Evolutionary conservation across 2,329 filamentous ascomycete species (phyloP), one percentile per base, ranked within the genome.

Genomic region (Hypoxylon sp.): DNA sequence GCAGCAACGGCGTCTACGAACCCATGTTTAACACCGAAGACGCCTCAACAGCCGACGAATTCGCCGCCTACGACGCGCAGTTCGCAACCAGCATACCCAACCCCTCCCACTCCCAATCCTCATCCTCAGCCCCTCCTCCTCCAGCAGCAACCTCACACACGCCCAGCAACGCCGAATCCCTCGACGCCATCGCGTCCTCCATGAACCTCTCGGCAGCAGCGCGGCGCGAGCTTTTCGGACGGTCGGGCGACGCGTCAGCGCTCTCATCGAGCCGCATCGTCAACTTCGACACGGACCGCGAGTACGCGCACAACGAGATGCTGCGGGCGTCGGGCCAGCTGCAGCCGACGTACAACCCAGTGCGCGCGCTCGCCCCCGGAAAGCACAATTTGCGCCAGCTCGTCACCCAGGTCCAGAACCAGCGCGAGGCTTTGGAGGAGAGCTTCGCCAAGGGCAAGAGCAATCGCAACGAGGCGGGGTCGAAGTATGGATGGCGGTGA

Each of bases 321-420:
- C 78, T 97, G 22, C 88, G 93, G 10, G 87, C 90, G 17, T 83
- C 88, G 54, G 91, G 92, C 76, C 89, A 94, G 78, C 83, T 89
- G 75, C 62, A 64, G 54, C 89, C 90, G 59, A 87, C 89, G 54
- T 92, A 97, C 81, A 94, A 95, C 75, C 92, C 94, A 6, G 91
- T 98, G 62, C 91, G 94, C 56, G 84, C 91, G 2, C 91, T 97
- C 77, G 90, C 93, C 24, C 92, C 94, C 3, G 93, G 94, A 3
- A 98, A 98, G 83, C 94, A 98, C 81, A 97, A 88, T 75, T 84
- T 98, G 79, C 90, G 91, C 77, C 94, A 97, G 82, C 85, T 98
- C 74, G 92, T 98, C 72, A 94, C 90, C 80, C 92, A 92, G 68
- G 94, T 93, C 26, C 89, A 89, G 72, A 92, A 86, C 69, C 94